phyloP scores from a whole-genome alignment of 306 rosid species.

The Fragaria ananassa region DNA sequence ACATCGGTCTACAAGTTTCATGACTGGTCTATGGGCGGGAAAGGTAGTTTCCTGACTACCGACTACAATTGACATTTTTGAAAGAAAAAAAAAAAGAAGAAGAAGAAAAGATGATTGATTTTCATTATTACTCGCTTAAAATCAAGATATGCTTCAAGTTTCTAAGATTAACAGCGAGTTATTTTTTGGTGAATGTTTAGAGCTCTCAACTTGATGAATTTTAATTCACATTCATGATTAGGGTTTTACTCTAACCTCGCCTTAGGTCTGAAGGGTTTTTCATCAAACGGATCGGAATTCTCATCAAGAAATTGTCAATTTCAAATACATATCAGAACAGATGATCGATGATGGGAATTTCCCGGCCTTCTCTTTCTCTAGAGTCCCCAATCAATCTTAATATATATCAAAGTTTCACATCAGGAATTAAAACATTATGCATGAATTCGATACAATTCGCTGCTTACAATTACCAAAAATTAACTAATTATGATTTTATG shows the following conservation, averaged over 20 bases:
- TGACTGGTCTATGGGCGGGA: too few relatives aligned
- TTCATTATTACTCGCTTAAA: too few relatives aligned
- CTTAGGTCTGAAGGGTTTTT: background rate
- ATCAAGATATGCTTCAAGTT: too few relatives aligned
- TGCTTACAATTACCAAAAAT: conserved; percentile 2
- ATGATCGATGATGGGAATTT: background rate
- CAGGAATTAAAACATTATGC: conserved; percentile 5
- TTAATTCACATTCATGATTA: background rate
- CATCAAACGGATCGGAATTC: background rate
- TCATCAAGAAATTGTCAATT: background rate
- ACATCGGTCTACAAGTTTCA: too few relatives aligned
- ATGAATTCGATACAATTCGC: background rate
- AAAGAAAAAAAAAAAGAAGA: too few relatives aligned
- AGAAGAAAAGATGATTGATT: too few relatives aligned
- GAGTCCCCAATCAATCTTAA: background rate
- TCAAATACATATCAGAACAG: background rate
- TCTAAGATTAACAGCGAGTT: too few relatives aligned
- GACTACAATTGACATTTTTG: too few relatives aligned
- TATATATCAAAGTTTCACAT: conserved; percentile 2
- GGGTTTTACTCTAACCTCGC: background rate
- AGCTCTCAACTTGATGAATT: background rate
- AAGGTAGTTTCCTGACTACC: too few relatives aligned
- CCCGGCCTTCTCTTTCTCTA: background rate
- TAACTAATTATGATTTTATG: background rate
- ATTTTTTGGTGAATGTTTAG: background rate